phyloP scores from a whole-genome alignment of 2,329 filamentous ascomycete genomes.

The Trichophyton benhamiae region DNA sequence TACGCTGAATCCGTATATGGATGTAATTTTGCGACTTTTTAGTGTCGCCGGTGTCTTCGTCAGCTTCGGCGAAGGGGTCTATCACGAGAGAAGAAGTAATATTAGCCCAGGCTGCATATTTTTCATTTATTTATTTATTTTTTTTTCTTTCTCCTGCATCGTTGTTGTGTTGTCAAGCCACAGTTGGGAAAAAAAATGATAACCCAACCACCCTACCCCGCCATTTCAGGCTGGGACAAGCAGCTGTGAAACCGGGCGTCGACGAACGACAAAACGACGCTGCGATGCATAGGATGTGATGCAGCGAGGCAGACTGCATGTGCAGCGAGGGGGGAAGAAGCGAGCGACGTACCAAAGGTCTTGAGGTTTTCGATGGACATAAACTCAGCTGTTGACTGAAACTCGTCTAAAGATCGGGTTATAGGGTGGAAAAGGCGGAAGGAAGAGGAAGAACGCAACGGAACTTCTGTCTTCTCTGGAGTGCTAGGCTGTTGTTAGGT shows the following conservation, averaged over 20 bases:
- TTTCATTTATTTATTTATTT: too few relatives aligned
- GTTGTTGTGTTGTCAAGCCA: conserved; percentile 11
- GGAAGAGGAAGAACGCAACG: conserved; percentile 10
- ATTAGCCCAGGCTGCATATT: conserved; percentile 4
- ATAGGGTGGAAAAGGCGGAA: conserved; percentile 17
- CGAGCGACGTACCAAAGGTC: conserved; percentile 63
- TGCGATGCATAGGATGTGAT: not conserved
- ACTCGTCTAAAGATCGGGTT: conserved; percentile 31
- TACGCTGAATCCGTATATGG: conserved; percentile 99
- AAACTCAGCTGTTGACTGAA: conserved; percentile 65
- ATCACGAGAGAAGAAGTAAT: conserved; percentile 11
- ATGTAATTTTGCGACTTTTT: conserved; percentile 97
- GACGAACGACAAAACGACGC: not conserved
- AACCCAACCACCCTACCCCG: conserved; percentile 25
- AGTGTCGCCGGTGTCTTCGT: conserved; percentile 90
- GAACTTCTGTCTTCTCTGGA: conserved; percentile 4
- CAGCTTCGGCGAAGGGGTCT: conserved; percentile 99
- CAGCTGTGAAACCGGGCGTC: conserved; percentile 3
- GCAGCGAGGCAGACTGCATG: not conserved
- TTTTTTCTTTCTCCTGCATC: not conserved
- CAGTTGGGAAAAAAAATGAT: conserved; percentile 11
- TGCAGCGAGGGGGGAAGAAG: not conserved
- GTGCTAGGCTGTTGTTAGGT: not conserved
- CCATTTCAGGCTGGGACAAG: conserved; percentile 15
- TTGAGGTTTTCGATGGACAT: conserved; percentile 99